Evolutionary conservation across 208 protist genomes (phyloP).

Genomic region (Phytomonas serpens): DNA sequence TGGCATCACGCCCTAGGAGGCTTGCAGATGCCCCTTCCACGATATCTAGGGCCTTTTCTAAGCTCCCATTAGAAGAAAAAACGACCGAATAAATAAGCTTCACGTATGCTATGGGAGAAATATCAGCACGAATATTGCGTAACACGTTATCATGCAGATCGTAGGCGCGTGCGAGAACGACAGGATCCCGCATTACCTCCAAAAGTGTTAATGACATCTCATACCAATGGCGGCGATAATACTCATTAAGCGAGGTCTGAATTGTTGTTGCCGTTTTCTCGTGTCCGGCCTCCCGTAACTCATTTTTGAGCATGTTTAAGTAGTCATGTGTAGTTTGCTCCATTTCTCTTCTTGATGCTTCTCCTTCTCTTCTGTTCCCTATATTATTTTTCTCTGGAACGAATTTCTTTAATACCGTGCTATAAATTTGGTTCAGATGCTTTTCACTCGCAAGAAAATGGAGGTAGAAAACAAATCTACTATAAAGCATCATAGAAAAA

Average conservation of each 20-base stretch:
- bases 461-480: not conserved
- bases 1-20: conserved; percentile 29
- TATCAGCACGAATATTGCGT: conserved; percentile 51
- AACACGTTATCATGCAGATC: conserved; percentile 75
- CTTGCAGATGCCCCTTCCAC: conserved; percentile 49
- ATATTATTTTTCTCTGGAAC: not conserved
- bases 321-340: conserved; percentile 37
- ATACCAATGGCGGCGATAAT: conserved; percentile 53
- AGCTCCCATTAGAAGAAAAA: conserved; percentile 57
- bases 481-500: not conserved
- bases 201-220: conserved; percentile 69
- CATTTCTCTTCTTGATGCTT: conserved; percentile 7
- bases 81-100: conserved; percentile 71
- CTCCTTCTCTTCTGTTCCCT: conserved; percentile 1
- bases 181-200: conserved; percentile 45
- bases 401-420: conserved; percentile 4
- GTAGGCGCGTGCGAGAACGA: conserved; percentile 47
- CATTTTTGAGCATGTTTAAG: conserved; percentile 30
- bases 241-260: conserved; percentile 24
- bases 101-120: conserved; percentile 80
- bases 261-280: conserved; percentile 33
- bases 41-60: conserved; percentile 54
- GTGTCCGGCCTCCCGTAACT: conserved; percentile 25
- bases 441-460: not conserved
- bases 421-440: conserved; percentile 7